Evolutionary conservation across 768 basidiomycete species (phyloP).

Genomic region (Mycena rosella): DNA sequence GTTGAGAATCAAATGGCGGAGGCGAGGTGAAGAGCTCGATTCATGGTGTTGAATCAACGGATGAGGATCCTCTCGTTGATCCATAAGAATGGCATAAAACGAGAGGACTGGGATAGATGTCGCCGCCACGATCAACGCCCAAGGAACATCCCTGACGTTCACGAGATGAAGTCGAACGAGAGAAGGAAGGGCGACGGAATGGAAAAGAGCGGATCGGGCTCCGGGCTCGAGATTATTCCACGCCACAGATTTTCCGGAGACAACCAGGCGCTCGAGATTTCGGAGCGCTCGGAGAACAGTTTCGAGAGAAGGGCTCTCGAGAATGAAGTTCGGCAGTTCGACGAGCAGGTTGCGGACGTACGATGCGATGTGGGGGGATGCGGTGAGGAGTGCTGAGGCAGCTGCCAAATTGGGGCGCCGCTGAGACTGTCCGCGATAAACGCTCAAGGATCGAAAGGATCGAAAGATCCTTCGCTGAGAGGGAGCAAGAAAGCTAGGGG

Average conservation of each 20-base stretch:
- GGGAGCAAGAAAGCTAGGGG: constrained; percentile 14
- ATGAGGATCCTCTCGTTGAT: background rate
- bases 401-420: background rate
- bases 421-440: background rate
- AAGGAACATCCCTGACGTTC: background rate
- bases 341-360: constrained; percentile 6
- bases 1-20: background rate
- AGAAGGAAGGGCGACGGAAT: background rate
- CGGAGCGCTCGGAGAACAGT: background rate
- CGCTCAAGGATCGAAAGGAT: background rate
- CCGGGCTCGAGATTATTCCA: background rate
- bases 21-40: background rate
- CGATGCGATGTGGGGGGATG: constrained; percentile 15
- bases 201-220: background rate
- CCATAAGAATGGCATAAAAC: background rate
- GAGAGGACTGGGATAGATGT: constrained; percentile 7
- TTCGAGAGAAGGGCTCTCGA: background rate
- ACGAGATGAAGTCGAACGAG: background rate
- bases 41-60: background rate
- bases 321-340: background rate
- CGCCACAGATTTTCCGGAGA: background rate
- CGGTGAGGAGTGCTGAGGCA: background rate
- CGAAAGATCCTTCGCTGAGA: constrained; percentile 22
- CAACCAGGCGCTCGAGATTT: constrained; percentile 4
- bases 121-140: constrained; percentile 4